These are phyloP conservation scores for Tricharina praecox DNA, from an alignment of 495 filamentous ascomycete species.

Conservation along the genomic window DNA sequence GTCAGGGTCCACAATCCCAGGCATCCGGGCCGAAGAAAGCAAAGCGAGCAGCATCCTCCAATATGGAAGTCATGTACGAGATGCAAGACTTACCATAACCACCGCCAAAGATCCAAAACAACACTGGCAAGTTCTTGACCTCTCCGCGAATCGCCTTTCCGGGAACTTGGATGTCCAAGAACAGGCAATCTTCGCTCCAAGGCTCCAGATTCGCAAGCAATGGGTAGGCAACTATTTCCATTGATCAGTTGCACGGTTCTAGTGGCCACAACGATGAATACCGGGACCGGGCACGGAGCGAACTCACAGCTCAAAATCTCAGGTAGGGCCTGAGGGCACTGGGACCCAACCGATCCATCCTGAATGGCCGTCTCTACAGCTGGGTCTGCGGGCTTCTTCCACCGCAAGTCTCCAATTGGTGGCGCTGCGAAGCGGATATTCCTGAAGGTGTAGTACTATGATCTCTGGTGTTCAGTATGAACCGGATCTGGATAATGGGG, in stretches of 20 bases:
- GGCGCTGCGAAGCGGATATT: constrained; percentile 44
- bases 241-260: too few species aligned
- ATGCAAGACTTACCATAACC: constrained; percentile 18
- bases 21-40: too few species aligned
- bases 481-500: neutral
- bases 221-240: constrained; percentile 21
- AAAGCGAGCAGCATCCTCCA: too few species aligned
- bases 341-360: constrained; percentile 34
- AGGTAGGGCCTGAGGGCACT: constrained; percentile 30
- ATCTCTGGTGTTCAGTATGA: too few species aligned
- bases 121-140: constrained; percentile 20
- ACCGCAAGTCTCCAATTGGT: constrained; percentile 39
- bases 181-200: constrained; percentile 30
- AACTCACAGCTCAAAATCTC: constrained; percentile 1
- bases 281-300: too few species aligned
- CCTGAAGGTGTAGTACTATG: constrained; percentile 33
- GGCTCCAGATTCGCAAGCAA: constrained; percentile 18
- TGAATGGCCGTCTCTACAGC: constrained; percentile 32
- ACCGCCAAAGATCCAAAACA: constrained; percentile 25
- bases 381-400: constrained; percentile 38
- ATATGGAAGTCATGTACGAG: too few species aligned
- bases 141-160: constrained; percentile 28
- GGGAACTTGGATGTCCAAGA: constrained; percentile 31
- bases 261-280: too few species aligned
- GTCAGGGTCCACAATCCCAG: neutral